These are phyloP conservation scores for Calendula officinalis DNA, from an alignment of 129 eudicot species.

Conservation along the genomic window DNA sequence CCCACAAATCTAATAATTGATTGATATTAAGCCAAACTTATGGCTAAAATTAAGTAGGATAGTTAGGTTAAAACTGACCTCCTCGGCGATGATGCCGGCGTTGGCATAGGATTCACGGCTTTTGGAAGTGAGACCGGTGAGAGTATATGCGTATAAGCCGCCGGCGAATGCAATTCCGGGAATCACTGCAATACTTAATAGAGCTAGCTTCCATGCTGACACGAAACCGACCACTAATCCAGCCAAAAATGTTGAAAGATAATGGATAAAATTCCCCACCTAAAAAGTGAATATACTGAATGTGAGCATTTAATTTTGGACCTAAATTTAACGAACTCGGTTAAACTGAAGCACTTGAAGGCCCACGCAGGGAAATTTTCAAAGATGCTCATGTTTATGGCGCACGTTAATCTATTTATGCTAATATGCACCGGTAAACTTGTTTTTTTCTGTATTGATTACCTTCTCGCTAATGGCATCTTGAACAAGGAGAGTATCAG, in stretches of 20 bases:
- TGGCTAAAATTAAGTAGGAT: background rate
- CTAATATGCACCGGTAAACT: conserved; percentile 20
- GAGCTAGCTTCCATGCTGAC: conserved; percentile 96
- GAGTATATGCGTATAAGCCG: conserved; percentile 86
- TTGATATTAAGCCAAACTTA: background rate
- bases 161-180: conserved; percentile 99
- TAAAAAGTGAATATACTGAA: conserved; percentile 19
- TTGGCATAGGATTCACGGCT: conserved; percentile 93
- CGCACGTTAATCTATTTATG: conserved; percentile 4
- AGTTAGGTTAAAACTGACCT: conserved; percentile 38
- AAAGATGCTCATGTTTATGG: conserved; percentile 30
- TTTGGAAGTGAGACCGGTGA: conserved; percentile 90
- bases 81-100: conserved; percentile 87
- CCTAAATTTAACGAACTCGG: background rate
- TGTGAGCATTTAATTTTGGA: conserved; percentile 17
- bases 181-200: conserved; percentile 85
- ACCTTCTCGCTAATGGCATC: conserved; percentile 99
- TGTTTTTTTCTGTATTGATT: background rate
- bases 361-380: conserved; percentile 15
- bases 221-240: conserved; percentile 98
- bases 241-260: conserved; percentile 93
- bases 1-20: conserved; percentile 4
- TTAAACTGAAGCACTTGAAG: conserved; percentile 2
- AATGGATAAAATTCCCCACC: conserved; percentile 98
- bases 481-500: conserved; percentile 98